Conservation (phyloP, 768 basidiomycete species). For the Tephrocybe sp. region DNA sequence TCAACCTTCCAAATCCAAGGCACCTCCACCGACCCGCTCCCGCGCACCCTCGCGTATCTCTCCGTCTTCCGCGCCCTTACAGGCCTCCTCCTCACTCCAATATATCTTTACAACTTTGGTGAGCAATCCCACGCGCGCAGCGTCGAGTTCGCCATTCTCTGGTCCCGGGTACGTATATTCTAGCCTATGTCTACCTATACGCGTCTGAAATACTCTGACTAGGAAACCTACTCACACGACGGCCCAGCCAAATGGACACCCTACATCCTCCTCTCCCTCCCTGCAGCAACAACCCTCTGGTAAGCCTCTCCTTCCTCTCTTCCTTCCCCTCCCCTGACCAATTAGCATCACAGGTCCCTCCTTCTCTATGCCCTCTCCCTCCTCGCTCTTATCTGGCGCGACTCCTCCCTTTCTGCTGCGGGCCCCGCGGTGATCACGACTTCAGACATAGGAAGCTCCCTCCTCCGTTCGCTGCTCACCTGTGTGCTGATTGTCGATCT, state of each 20-base stretch:
- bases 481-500: too few relatives aligned
- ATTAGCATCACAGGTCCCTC: too few relatives aligned
- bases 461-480: too few relatives aligned
- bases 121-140: not conserved
- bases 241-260: not conserved
- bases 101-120: not conserved
- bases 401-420: too few relatives aligned
- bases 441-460: too few relatives aligned
- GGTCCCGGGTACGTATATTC: not conserved
- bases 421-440: too few relatives aligned
- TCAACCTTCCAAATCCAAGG: conserved; percentile 1
- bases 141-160: not conserved
- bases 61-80: conserved; percentile 2
- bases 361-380: too few relatives aligned
- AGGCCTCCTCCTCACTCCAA: not conserved
- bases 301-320: too few relatives aligned
- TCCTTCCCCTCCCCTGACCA: too few relatives aligned
- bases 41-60: not conserved
- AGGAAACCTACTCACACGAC: not conserved
- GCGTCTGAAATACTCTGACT: too few relatives aligned
- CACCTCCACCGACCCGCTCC: not conserved
- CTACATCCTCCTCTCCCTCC: not conserved
- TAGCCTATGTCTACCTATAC: not conserved
- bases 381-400: too few relatives aligned
- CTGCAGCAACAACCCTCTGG: not conserved